Percentiles rank a stretch among this genome's conserved stretches.
Evolutionary conservation across 495 filamentous ascomycete species (phyloP).

Genomic region (Podospora bellae-mahoneyi): DNA sequence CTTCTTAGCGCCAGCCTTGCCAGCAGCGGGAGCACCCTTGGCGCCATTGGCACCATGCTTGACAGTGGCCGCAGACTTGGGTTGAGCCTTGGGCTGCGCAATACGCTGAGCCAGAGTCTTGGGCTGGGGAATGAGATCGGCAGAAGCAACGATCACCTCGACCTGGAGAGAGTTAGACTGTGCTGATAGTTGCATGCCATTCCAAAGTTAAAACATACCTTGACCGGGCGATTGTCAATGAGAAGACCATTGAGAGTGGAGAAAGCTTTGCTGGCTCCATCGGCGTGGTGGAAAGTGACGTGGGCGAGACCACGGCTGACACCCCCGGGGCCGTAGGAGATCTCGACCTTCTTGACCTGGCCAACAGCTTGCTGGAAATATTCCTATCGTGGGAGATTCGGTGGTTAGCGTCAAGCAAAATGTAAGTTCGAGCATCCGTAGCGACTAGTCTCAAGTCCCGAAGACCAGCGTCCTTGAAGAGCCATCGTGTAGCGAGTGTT

Average conservation of each 20-base stretch:
- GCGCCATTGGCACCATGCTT: conserved; percentile 48
- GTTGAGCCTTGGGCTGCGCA: conserved; percentile 70
- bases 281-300: conserved; percentile 65
- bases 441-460: conserved; percentile 16
- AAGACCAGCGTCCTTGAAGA: conserved; percentile 18
- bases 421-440: conserved; percentile 18
- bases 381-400: conserved; percentile 64
- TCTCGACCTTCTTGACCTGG: conserved; percentile 78
- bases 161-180: conserved; percentile 52
- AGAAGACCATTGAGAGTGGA: conserved; percentile 79
- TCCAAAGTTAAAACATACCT: conserved; percentile 51
- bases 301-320: conserved; percentile 81
- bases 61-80: conserved; percentile 75
- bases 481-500: neutral
- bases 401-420: conserved; percentile 37
- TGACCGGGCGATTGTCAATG: conserved; percentile 87
- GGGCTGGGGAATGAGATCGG: conserved; percentile 58
- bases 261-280: conserved; percentile 76
- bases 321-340: conserved; percentile 90
- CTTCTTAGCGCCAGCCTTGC: conserved; percentile 52
- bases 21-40: conserved; percentile 42
- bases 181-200: neutral
- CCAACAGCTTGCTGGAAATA: conserved; percentile 89
- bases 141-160: conserved; percentile 80
- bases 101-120: conserved; percentile 87